Conservation (phyloP, 768 basidiomycete species). For the Epithele typhae region DNA sequence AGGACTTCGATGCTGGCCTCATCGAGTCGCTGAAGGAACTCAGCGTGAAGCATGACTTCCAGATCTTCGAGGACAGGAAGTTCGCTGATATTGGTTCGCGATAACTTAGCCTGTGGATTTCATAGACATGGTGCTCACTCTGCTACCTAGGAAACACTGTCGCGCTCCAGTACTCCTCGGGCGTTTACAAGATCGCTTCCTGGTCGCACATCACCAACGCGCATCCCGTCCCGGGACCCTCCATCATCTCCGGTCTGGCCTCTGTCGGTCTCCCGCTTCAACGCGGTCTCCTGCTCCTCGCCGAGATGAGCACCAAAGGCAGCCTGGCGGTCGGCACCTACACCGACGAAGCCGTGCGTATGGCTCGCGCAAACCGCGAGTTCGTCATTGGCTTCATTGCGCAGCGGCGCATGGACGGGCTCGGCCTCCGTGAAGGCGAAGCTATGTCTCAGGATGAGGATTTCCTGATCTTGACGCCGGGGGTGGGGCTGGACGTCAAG, state of each 20-base stretch:
- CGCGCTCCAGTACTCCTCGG: slow-evolving; percentile 87
- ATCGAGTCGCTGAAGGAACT: slow-evolving; percentile 67
- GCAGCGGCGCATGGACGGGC: slow-evolving; percentile 74
- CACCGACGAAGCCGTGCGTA: slow-evolving; percentile 77
- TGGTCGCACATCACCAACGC: slow-evolving; percentile 99
- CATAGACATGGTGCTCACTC: not conserved
- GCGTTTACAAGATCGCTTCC: slow-evolving; percentile 87
- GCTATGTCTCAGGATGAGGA: slow-evolving; percentile 49
- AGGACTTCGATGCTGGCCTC: slow-evolving; percentile 78
- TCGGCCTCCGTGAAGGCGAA: slow-evolving; percentile 36
- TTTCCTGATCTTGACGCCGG: slow-evolving; percentile 89
- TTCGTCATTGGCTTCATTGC: slow-evolving; percentile 98
- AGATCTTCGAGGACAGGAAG: slow-evolving; percentile 98
- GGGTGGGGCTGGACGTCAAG: slow-evolving; percentile 71
- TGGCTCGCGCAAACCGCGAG: slow-evolving; percentile 76
- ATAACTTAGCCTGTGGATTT: not conserved
- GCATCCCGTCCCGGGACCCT: slow-evolving; percentile 93
- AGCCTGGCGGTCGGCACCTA: slow-evolving; percentile 81
- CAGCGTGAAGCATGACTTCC: slow-evolving; percentile 79
- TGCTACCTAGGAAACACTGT: slow-evolving; percentile 83
- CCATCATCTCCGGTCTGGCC: slow-evolving; percentile 85
- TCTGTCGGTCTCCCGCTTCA: slow-evolving; percentile 81
- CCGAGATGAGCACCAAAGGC: slow-evolving; percentile 94
- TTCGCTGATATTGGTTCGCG: slow-evolving; percentile 94
- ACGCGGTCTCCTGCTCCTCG: slow-evolving; percentile 85